Evolutionary conservation across 768 basidiomycete genomes (phyloP).

Genomic region (Coprinellus micaceus): DNA sequence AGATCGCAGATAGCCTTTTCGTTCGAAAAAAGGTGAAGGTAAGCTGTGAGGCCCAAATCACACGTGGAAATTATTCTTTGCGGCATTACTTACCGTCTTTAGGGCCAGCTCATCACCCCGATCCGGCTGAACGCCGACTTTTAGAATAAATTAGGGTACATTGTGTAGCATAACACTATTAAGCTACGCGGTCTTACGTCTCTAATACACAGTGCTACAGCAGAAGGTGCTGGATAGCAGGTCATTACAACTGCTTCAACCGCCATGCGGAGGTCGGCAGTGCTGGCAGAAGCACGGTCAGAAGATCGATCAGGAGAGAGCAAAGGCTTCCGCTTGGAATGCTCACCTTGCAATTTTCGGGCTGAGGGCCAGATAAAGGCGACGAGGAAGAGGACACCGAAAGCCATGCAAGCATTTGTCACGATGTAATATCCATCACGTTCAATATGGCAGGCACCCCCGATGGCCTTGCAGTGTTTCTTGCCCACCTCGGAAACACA

Average conservation of each 20-base stretch:
- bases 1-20: conserved; percentile 22
- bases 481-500: conserved; percentile 95
- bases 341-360: conserved; percentile 78
- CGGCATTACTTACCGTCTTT: conserved; percentile 11
- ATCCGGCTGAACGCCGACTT: not conserved
- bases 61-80: conserved; percentile 39
- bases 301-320: not conserved
- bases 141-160: not conserved
- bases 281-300: conserved; percentile 35
- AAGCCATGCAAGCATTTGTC: conserved; percentile 68
- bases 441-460: conserved; percentile 78
- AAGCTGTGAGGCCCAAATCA: conserved; percentile 24
- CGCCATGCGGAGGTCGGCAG: conserved; percentile 73
- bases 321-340: not conserved
- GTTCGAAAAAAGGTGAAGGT: conserved; percentile 32
- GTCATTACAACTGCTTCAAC: conserved; percentile 44
- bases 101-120: not conserved
- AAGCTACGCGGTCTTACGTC: not conserved
- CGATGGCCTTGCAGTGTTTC: conserved; percentile 64
- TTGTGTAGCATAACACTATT: not conserved
- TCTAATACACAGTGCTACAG: not conserved
- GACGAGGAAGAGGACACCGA: conserved; percentile 73
- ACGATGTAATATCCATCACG: conserved; percentile 92
- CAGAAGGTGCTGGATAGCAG: not conserved
- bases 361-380: conserved; percentile 83